phyloP scores from a whole-genome alignment of 1,139 yeast genomes.

The Yamadazyma friedrichii region DNA sequence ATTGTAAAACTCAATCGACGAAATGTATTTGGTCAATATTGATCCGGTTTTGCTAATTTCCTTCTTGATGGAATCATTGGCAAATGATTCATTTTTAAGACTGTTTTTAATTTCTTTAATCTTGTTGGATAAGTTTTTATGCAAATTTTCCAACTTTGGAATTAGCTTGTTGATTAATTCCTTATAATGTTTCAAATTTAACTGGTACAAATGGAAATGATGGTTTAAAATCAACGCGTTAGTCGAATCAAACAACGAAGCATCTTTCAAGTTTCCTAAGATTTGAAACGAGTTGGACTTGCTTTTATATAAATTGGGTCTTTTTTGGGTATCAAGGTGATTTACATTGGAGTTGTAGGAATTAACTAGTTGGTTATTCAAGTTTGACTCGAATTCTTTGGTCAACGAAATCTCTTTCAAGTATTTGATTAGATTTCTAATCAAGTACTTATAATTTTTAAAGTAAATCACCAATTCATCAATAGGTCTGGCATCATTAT shows the following conservation, averaged over 20 bases:
- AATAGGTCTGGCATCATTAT: conserved; percentile 43
- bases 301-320: conserved; percentile 35
- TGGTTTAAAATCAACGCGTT: conserved; percentile 38
- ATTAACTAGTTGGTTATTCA: conserved; percentile 60
- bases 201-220: conserved; percentile 30
- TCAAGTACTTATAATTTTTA: conserved; percentile 67
- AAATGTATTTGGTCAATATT: conserved; percentile 29
- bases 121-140: conserved; percentile 37
- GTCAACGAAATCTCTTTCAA: conserved; percentile 62
- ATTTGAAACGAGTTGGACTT: conserved; percentile 23
- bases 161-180: conserved; percentile 35
- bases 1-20: conserved; percentile 36
- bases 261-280: background rate
- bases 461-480: conserved; percentile 56
- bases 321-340: conserved; percentile 15
- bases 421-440: conserved; percentile 61
- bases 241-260: conserved; percentile 11
- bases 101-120: conserved; percentile 45
- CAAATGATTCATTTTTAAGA: conserved; percentile 44
- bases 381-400: conserved; percentile 66
- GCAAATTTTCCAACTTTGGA: conserved; percentile 38
- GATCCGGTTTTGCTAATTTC: conserved; percentile 45
- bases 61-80: conserved; percentile 34
- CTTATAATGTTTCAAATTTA: conserved; percentile 29
- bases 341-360: conserved; percentile 22